phyloP scores from a whole-genome alignment of 2,329 filamentous ascomycete genomes.

The Ophiostoma ips region DNA sequence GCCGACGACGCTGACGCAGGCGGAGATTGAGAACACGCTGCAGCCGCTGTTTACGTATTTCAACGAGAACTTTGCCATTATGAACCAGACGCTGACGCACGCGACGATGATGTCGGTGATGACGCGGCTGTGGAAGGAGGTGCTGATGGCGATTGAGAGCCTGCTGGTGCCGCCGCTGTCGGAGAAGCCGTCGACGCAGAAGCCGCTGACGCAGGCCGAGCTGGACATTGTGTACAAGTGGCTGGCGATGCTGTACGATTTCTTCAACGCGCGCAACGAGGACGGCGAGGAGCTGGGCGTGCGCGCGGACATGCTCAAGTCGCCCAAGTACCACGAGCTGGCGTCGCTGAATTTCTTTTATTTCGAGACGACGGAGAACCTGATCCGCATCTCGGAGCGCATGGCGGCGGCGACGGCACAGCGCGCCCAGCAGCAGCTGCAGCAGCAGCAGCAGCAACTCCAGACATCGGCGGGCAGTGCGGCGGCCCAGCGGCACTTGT shows the following conservation, averaged over 20 bases:
- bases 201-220: slow-evolving; percentile 71
- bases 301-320: slow-evolving; percentile 81
- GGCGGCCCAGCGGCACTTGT: slow-evolving; percentile 42
- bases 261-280: slow-evolving; percentile 92
- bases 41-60: slow-evolving; percentile 86
- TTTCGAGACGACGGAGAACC: slow-evolving; percentile 77
- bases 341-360: slow-evolving; percentile 98
- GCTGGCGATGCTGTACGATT: slow-evolving; percentile 79
- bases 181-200: slow-evolving; percentile 82
- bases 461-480: slow-evolving; percentile 18
- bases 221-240: slow-evolving; percentile 91
- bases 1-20: slow-evolving; percentile 44
- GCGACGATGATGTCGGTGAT: slow-evolving; percentile 98
- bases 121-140: slow-evolving; percentile 96
- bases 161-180: slow-evolving; percentile 86
- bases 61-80: slow-evolving; percentile 96
- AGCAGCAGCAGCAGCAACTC: slow-evolving; percentile 47
- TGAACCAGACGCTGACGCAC: slow-evolving; percentile 91
- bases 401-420: slow-evolving; percentile 83
- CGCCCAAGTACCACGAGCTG: slow-evolving; percentile 95
- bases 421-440: slow-evolving; percentile 55
- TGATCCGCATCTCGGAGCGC: slow-evolving; percentile 88
- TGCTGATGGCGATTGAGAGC: slow-evolving; percentile 77
- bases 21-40: slow-evolving; percentile 67
- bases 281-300: slow-evolving; percentile 69